Evolutionary conservation across 2,329 filamentous ascomycete genomes (phyloP), one percentile per base, ranked within the genome.

Genomic region (Xylariaceae sp.): DNA sequence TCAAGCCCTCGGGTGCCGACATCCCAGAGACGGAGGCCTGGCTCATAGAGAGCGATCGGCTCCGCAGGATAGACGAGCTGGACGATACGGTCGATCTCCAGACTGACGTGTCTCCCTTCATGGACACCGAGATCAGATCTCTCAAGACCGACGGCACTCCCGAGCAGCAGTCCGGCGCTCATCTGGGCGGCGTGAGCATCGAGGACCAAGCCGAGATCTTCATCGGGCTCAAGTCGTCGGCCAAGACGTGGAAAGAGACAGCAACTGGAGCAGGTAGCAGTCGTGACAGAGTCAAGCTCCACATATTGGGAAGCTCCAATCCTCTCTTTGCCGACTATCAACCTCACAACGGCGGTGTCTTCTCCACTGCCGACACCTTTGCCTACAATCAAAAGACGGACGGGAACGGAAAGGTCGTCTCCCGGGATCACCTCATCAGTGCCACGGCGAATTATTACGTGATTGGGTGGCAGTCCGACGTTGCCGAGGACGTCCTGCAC

Each of bases 301-400:
- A 67, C 6, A n/a, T 37, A 7, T 14, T 41, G 6, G 24, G 29
- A 3, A 41, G 39, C 34, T 33, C 31, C 2, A 41, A 41, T 11
- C 34, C 31, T 13, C 14, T 41, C 1, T 68, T 69, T 43, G 50
- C 63, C 0, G 67, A 70, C 48, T 68, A 55, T 41, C 62, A 65
- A 39, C 48, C 51, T 14, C 67, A 69, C 44, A 61, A 62, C 45
- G 31, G 50, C 5, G 68, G 68, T 38, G 65, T 69, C 7, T 67
- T 70, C 36, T 59, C 52, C 34, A 60, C 64, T 5, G 14, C 67
- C 3, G 67, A 69, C 44, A 61, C 59, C 18, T 64, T 69, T 13
- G 34, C 50, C 5, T 66, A 64, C 37, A 32, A 13, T 0, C 35
- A 39, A 6, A 12, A 34, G 5, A 30, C 34, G 0, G 29, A 52